Conservation (phyloP, 2,329 filamentous ascomycete genomes). For the Talaromyces islandicus region DNA sequence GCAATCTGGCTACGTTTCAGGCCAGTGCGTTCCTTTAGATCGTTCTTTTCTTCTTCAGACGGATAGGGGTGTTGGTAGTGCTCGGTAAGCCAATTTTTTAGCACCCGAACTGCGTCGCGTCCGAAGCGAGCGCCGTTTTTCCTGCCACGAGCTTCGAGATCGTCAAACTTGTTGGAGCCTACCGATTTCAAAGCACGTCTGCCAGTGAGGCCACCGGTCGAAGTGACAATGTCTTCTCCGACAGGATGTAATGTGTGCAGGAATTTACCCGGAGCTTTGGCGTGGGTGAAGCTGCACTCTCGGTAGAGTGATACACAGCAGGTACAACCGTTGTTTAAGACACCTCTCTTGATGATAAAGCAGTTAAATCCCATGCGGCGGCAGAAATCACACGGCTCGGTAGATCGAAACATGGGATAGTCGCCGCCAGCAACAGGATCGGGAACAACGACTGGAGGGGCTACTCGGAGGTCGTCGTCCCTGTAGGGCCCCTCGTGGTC, state of each 20-base stretch:
- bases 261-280: slow-evolving; percentile 34
- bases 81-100: slow-evolving; percentile 78
- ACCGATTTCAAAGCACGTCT: slow-evolving; percentile 38
- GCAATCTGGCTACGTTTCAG: slow-evolving; percentile 78
- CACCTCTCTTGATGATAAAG: slow-evolving; percentile 40
- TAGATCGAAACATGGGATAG: slow-evolving; percentile 40
- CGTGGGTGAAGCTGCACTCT: slow-evolving; percentile 43
- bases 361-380: slow-evolving; percentile 42
- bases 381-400: slow-evolving; percentile 43
- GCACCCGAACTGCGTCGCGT: slow-evolving; percentile 67
- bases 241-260: slow-evolving; percentile 41
- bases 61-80: slow-evolving; percentile 83
- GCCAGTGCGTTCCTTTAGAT: slow-evolving; percentile 70
- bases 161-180: slow-evolving; percentile 24
- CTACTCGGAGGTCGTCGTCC: slow-evolving; percentile 9
- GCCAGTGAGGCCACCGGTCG: slow-evolving; percentile 32
- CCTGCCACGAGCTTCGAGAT: slow-evolving; percentile 37
- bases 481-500: slow-evolving; percentile 13
- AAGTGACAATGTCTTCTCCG: slow-evolving; percentile 35
- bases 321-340: slow-evolving; percentile 40
- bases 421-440: slow-evolving; percentile 17
- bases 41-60: slow-evolving; percentile 78
- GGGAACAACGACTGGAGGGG: slow-evolving; percentile 16
- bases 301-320: slow-evolving; percentile 43
- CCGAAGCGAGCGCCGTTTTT: slow-evolving; percentile 74